Evolutionary conservation across 2,329 filamentous ascomycete genomes (phyloP), one percentile per base, ranked within the genome.

Genomic region (Basipetospora chlamydospora): DNA sequence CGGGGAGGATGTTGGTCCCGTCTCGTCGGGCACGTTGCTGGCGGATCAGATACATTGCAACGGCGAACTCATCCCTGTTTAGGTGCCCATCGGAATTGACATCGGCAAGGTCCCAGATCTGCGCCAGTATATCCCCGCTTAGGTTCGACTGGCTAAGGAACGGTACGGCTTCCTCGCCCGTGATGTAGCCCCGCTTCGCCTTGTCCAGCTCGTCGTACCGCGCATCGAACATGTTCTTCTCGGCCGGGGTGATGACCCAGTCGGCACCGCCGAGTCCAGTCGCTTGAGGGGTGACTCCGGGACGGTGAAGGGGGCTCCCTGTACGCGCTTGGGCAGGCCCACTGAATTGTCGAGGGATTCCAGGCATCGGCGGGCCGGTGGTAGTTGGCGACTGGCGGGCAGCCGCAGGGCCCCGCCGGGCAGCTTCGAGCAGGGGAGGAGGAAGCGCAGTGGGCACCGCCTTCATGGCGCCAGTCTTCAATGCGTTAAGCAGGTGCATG

Each of bases 31-130:
- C 80, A 37, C 87, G 73, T 54, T 95, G 87, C 54, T 93, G 83
- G 42, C 87, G 75, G 48, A 98, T 95, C 35, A 98, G 67, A 53
- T 92, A 92, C 87, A 98, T 95, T 37, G 90, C 88, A 32, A 98
- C 86, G 0, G 90, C 86, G 52, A 98, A 98, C 48, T 94, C 87
- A 46, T 98, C 90, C 47, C 74, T 76, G 32, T 71, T 86, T 39
- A 98, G 64, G 39, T 80, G 78, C 9, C 90, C 90, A 46, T 87
- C 81, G 6, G 85, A 90, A 50, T 84, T 85, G 57, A 95, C 85
- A 57, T 98, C 90, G 11, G 90, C 80, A 21, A 98, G 72, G 54
- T 98, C 90, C 90, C 90, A 98, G 44, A 98, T 93, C 48, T 92
- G 83, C 21, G 90, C 90, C 37, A 98, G 65, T 8, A 74, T 75